Evolutionary conservation across 2,329 filamentous ascomycete species (phyloP).

Genomic region (Huntiella bhutanensis): DNA sequence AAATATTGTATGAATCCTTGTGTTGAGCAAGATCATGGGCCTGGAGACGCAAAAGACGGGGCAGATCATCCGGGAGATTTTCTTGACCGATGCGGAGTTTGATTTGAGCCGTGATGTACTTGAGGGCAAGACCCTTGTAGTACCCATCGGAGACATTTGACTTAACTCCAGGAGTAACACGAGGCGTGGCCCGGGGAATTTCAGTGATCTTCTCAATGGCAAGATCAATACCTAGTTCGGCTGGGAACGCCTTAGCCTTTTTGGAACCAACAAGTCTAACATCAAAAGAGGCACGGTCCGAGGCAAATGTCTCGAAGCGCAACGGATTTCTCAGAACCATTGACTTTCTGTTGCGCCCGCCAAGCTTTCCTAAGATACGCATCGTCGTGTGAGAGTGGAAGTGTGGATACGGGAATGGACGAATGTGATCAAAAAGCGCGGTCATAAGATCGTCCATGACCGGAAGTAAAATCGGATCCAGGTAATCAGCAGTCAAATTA

Average conservation of each 20-base stretch:
- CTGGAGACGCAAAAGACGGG: slow-evolving; percentile 67
- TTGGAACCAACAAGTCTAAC: slow-evolving; percentile 77
- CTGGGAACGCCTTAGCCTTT: slow-evolving; percentile 71
- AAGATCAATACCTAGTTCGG: slow-evolving; percentile 68
- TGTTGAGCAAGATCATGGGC: slow-evolving; percentile 64
- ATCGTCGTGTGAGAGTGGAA: slow-evolving; percentile 97
- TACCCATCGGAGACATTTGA: slow-evolving; percentile 52
- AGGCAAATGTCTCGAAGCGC: slow-evolving; percentile 64
- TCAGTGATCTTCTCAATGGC: slow-evolving; percentile 82
- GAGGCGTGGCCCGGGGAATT: slow-evolving; percentile 36
- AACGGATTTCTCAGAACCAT: slow-evolving; percentile 78
- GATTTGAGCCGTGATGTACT: slow-evolving; percentile 70
- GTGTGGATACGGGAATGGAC: slow-evolving; percentile 85
- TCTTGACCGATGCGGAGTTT: slow-evolving; percentile 84
- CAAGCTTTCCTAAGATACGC: slow-evolving; percentile 89
- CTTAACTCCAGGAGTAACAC: slow-evolving; percentile 22
- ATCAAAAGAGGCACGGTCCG: slow-evolving; percentile 76
- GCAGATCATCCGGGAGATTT: slow-evolving; percentile 72
- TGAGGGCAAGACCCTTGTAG: slow-evolving; percentile 86
- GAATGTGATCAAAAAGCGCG: slow-evolving; percentile 85
- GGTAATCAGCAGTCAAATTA: slow-evolving; percentile 90
- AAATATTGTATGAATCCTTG: slow-evolving; percentile 52
- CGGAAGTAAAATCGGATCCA: slow-evolving; percentile 97
- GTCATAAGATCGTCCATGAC: slow-evolving; percentile 99
- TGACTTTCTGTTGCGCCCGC: slow-evolving; percentile 87